Percentiles rank a stretch among this genome's conserved stretches.
Evolutionary conservation across 2,329 filamentous ascomycete genomes (phyloP).

Genomic region (Pyrenochaeta sp.): DNA sequence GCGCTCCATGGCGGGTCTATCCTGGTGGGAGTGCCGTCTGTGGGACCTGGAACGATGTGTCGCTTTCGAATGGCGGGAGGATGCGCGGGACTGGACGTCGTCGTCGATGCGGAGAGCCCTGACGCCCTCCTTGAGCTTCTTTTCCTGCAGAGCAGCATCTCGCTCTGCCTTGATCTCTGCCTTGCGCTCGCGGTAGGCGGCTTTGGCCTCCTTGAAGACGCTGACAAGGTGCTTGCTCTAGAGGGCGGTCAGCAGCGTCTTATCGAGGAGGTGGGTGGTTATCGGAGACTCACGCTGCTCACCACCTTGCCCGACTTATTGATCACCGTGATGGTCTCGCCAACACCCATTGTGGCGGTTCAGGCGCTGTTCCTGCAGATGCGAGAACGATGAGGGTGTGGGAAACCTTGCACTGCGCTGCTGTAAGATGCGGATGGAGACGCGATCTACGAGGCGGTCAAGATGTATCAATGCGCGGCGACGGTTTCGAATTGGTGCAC

Average conservation of each 20-base stretch:
- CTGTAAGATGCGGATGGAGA: slow-evolving; percentile 20
- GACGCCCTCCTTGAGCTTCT: slow-evolving; percentile 66
- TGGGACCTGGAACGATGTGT: slow-evolving; percentile 39
- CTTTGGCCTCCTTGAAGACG: slow-evolving; percentile 91
- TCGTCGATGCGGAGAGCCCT: slow-evolving; percentile 58
- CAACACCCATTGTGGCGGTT: slow-evolving; percentile 50
- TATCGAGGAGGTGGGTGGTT: slow-evolving; percentile 9
- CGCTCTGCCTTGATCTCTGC: slow-evolving; percentile 78
- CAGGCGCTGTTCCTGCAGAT: slow-evolving; percentile 28
- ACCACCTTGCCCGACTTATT: slow-evolving; percentile 93
- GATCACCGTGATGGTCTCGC: slow-evolving; percentile 86
- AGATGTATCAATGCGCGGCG: slow-evolving; percentile 39
- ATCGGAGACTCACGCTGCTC: slow-evolving; percentile 72
- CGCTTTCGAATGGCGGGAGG: slow-evolving; percentile 38
- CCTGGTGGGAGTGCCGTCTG: slow-evolving; percentile 16
- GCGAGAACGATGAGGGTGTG: slow-evolving; percentile 29
- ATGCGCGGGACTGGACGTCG: slow-evolving; percentile 43
- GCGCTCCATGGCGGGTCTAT: slow-evolving; percentile 52
- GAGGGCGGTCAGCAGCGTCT: slow-evolving; percentile 30
- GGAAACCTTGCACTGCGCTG: slow-evolving; percentile 28
- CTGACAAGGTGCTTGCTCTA: slow-evolving; percentile 89
- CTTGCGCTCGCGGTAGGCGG: slow-evolving; percentile 87
- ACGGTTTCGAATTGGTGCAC: slow-evolving; percentile 25
- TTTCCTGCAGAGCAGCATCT: slow-evolving; percentile 66
- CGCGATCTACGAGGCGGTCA: slow-evolving; percentile 39